Percentiles rank a stretch among this genome's conserved stretches.
Conservation (phyloP, 1,284 basidiomycete genomes). For the Ganoderma lucidum region DNA sequence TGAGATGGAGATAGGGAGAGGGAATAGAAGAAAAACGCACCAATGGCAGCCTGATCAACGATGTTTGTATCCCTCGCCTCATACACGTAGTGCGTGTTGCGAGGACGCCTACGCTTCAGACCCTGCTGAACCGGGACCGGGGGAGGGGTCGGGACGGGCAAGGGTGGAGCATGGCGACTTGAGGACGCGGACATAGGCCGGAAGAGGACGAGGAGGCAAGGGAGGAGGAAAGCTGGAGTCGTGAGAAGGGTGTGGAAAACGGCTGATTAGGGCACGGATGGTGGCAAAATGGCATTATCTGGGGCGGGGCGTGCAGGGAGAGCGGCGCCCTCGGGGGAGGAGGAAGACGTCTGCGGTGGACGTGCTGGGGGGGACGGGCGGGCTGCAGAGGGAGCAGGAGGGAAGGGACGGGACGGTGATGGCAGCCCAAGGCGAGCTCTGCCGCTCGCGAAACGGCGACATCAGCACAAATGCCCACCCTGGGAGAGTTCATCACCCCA, state of each 20-base stretch:
- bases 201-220: constrained; percentile 30
- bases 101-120: constrained; percentile 41
- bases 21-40: constrained; percentile 44
- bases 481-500: constrained; percentile 27
- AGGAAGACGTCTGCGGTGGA: constrained; percentile 23
- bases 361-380: constrained; percentile 28
- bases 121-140: constrained; percentile 37
- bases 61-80: constrained; percentile 40
- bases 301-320: constrained; percentile 30
- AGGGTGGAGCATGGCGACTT: constrained; percentile 41
- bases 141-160: constrained; percentile 48
- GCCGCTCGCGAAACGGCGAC: constrained; percentile 35
- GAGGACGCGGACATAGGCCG: constrained; percentile 45
- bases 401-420: constrained; percentile 19
- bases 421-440: constrained; percentile 6
- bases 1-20: constrained; percentile 14
- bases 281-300: constrained; percentile 53
- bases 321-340: constrained; percentile 26
- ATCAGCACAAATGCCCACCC: constrained; percentile 36
- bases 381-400: constrained; percentile 20
- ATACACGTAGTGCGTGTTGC: constrained; percentile 29
- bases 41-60: constrained; percentile 49
- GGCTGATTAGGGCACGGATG: constrained; percentile 29
- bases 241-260: constrained; percentile 18
- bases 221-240: constrained; percentile 23